Percentiles rank a stretch among this genome's conserved stretches.
These are phyloP conservation scores for Astrocystis sublimbata DNA, from an alignment of 495 filamentous ascomycete genomes.

Conservation along the genomic window DNA sequence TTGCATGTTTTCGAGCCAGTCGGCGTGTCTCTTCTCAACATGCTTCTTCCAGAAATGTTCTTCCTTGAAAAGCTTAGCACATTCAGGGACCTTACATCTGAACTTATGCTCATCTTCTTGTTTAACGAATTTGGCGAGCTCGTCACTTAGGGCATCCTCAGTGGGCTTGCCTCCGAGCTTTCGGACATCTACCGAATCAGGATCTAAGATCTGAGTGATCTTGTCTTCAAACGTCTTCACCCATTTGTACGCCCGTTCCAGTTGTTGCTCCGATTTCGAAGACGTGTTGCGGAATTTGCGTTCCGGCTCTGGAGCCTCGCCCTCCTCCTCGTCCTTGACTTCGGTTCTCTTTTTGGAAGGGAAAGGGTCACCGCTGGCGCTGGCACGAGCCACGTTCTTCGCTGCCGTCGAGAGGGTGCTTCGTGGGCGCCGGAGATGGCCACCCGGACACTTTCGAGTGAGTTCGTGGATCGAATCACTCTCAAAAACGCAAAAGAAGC, in stretches of 20 bases:
- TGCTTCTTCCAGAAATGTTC: constrained; percentile 97
- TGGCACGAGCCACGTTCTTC: constrained; percentile 82
- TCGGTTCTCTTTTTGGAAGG: constrained; percentile 75
- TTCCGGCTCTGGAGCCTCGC: constrained; percentile 57
- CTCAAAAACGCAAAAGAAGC: constrained; percentile 99
- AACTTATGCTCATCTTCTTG: constrained; percentile 96
- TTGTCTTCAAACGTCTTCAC: constrained; percentile 99
- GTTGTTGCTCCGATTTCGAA: constrained; percentile 82
- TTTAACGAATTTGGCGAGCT: constrained; percentile 84
- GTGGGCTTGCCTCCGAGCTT: constrained; percentile 89
- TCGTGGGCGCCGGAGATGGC: constrained; percentile 88
- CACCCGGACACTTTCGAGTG: constrained; percentile 91
- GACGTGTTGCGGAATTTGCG: constrained; percentile 65
- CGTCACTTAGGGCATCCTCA: constrained; percentile 83
- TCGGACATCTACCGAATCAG: constrained; percentile 76
- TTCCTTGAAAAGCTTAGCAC: constrained; percentile 95
- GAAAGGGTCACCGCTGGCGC: constrained; percentile 75
- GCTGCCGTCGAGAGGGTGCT: constrained; percentile 77
- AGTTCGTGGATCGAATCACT: constrained; percentile 96
- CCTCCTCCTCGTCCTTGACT: constrained; percentile 64
- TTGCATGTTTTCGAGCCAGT: constrained; percentile 81
- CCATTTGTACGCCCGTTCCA: constrained; percentile 96
- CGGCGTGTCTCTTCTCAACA: constrained; percentile 89
- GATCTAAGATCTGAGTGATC: constrained; percentile 85
- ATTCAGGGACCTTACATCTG: constrained; percentile 93